phyloP scores from a whole-genome alignment of 306 rosid genomes.

The Gynostemma pentaphyllum region DNA sequence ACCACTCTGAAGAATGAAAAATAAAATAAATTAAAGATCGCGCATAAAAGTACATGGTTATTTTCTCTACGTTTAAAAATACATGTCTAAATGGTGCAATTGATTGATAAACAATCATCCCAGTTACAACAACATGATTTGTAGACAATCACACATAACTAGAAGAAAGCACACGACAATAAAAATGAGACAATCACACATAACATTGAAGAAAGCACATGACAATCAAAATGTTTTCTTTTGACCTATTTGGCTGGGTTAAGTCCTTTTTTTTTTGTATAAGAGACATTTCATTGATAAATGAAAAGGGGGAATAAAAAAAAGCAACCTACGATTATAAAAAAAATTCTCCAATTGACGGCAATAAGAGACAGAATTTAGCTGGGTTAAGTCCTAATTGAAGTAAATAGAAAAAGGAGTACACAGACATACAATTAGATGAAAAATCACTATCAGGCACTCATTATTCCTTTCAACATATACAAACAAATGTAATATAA shows the following conservation, averaged over 20 bases:
- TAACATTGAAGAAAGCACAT: neutral
- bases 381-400: neutral
- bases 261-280: too few relatives aligned
- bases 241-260: neutral
- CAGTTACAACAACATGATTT: neutral
- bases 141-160: neutral
- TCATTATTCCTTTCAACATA: neutral
- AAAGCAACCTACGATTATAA: too few relatives aligned
- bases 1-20: conserved; percentile 33
- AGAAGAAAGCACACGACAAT: neutral
- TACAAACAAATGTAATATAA: neutral
- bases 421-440: neutral
- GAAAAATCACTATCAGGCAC: neutral
- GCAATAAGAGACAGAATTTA: too few relatives aligned
- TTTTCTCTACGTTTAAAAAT: neutral
- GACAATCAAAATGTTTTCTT: neutral
- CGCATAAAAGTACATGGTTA: neutral
- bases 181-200: neutral
- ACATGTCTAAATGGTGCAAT: neutral
- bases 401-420: neutral
- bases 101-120: neutral
- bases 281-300: too few relatives aligned
- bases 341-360: too few relatives aligned
- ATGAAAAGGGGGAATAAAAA: too few relatives aligned
- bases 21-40: neutral